Evolutionary conservation across 352 stramenopile genomes (phyloP).

Genomic region (Phytophthora megakarya): DNA sequence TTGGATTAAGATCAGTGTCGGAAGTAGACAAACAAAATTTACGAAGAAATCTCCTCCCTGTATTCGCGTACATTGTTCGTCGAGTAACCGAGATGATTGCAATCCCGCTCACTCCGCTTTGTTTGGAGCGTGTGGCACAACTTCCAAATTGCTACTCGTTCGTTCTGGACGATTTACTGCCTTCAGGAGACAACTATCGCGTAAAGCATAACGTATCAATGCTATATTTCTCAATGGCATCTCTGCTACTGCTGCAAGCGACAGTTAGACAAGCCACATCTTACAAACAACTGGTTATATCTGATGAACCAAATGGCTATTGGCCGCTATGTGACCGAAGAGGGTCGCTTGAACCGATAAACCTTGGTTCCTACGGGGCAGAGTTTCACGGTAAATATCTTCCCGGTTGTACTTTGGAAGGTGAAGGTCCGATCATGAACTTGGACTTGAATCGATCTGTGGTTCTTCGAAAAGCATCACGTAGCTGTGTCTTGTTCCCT

Average conservation of each 20-base stretch:
- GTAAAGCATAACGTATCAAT: constrained; percentile 88
- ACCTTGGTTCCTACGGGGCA: constrained; percentile 63
- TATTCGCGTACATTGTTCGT: constrained; percentile 57
- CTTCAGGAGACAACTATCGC: constrained; percentile 39
- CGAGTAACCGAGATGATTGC: constrained; percentile 64
- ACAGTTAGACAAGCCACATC: constrained; percentile 75
- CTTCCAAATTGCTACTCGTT: constrained; percentile 77
- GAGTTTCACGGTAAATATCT: constrained; percentile 62
- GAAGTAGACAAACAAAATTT: constrained; percentile 84
- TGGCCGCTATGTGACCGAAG: constrained; percentile 88
- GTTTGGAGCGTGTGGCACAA: constrained; percentile 51
- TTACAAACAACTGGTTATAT: constrained; percentile 81
- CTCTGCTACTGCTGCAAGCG: constrained; percentile 76
- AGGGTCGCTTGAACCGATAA: constrained; percentile 67
- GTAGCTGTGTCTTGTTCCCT: constrained; percentile 63
- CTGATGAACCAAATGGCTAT: constrained; percentile 77
- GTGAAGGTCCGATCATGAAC: constrained; percentile 78
- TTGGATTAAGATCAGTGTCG: constrained; percentile 65
- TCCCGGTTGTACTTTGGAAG: constrained; percentile 70
- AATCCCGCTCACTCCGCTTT: constrained; percentile 43
- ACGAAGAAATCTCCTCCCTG: constrained; percentile 51
- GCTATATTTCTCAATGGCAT: constrained; percentile 89
- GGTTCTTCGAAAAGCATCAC: constrained; percentile 55
- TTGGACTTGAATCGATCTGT: constrained; percentile 80
- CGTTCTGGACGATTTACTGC: constrained; percentile 68